Conservation (phyloP, 768 basidiomycete genomes). For the Suillus occidentalis region DNA sequence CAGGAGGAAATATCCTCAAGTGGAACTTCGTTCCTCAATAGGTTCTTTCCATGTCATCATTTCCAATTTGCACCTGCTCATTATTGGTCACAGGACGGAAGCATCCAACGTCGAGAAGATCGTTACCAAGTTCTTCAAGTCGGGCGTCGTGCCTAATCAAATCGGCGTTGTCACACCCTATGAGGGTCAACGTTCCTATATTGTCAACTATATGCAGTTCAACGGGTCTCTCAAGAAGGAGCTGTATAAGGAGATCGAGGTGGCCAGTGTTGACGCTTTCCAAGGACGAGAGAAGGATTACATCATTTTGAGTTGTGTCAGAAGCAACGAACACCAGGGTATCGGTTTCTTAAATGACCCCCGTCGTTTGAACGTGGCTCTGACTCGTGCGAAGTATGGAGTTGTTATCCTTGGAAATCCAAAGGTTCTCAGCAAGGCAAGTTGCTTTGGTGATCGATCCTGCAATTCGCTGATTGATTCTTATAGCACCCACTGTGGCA, state of each 20-base stretch:
- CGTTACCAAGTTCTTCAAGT: conserved; percentile 99
- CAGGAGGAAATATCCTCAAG: conserved; percentile 99
- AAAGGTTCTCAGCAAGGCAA: conserved; percentile 96
- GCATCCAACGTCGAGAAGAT: conserved; percentile 99
- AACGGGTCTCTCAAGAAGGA: conserved; percentile 99
- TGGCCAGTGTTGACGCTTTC: conserved; percentile 98
- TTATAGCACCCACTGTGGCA: conserved; percentile 96
- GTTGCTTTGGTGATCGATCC: conserved; percentile 19
- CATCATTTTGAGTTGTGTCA: conserved; percentile 95
- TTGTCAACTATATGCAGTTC: conserved; percentile 99
- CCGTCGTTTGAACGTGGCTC: conserved; percentile 91
- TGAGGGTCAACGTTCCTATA: conserved; percentile 97
- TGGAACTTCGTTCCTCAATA: conserved; percentile 97
- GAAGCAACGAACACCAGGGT: conserved; percentile 99
- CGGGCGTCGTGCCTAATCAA: conserved; percentile 91
- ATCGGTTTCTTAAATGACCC: conserved; percentile 99
- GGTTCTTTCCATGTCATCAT: conserved; percentile 41
- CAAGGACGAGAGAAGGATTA: conserved; percentile 99
- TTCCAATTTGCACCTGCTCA: conserved; percentile 7
- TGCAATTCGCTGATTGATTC: conserved; percentile 15
- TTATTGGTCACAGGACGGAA: conserved; percentile 67
- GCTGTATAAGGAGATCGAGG: conserved; percentile 98
- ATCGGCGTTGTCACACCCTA: conserved; percentile 99
- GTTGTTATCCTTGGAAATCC: conserved; percentile 99
- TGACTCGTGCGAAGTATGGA: conserved; percentile 97